These are phyloP conservation scores for Talaromyces sp. DNA, from an alignment of 2,329 filamentous ascomycete species.

Conservation along the genomic window DNA sequence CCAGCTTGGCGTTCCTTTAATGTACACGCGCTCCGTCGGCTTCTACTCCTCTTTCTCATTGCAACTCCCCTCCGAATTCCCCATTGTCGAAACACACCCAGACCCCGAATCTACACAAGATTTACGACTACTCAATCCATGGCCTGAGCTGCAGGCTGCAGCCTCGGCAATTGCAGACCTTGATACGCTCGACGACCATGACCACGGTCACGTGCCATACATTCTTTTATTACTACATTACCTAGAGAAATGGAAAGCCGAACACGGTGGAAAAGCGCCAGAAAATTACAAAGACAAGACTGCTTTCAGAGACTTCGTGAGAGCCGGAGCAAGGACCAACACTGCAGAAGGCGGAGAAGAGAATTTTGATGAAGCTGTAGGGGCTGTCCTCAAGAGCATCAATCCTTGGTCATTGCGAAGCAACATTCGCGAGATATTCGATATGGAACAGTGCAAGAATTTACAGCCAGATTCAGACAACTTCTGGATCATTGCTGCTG, in stretches of 20 bases:
- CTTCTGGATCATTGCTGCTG: slow-evolving; percentile 88
- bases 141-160: slow-evolving; percentile 75
- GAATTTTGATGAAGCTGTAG: slow-evolving; percentile 91
- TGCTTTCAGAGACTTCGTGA: slow-evolving; percentile 72
- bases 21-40: slow-evolving; percentile 84
- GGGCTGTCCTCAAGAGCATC: slow-evolving; percentile 84
- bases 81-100: slow-evolving; percentile 93
- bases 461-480: slow-evolving; percentile 53
- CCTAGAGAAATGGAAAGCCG: slow-evolving; percentile 73
- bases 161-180: slow-evolving; percentile 64
- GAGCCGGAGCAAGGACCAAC: slow-evolving; percentile 64
- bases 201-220: slow-evolving; percentile 91
- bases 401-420: slow-evolving; percentile 66
- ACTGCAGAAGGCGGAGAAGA: slow-evolving; percentile 88
- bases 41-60: slow-evolving; percentile 91
- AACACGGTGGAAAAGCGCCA: slow-evolving; percentile 67
- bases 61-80: slow-evolving; percentile 73
- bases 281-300: slow-evolving; percentile 80
- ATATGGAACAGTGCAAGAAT: slow-evolving; percentile 60
- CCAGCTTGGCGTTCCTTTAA: slow-evolving; percentile 66
- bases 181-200: slow-evolving; percentile 68
- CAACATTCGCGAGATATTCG: slow-evolving; percentile 74
- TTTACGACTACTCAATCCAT: slow-evolving; percentile 78
- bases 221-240: slow-evolving; percentile 79
- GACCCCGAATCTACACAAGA: slow-evolving; percentile 82